A percentile compares a stretch with the other conserved stretches of the same genome.
phyloP scores from a whole-genome alignment of 768 basidiomycete genomes.

The Hydnum rufescens region DNA sequence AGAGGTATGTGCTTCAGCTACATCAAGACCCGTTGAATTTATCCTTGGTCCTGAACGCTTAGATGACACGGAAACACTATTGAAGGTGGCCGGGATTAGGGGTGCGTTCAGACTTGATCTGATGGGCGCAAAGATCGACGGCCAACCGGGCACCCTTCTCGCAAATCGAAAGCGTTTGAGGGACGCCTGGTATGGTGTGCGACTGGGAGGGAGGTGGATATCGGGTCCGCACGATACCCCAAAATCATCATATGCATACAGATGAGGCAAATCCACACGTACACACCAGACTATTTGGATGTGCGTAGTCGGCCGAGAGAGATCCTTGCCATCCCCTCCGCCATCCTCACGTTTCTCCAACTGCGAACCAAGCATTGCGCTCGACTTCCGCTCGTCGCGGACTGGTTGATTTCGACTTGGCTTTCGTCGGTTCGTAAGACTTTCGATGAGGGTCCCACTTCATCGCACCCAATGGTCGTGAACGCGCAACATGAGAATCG shows the following conservation, averaged over 20 bases:
- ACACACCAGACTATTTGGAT: not conserved
- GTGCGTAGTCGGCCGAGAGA: not conserved
- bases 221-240: not conserved
- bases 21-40: not conserved
- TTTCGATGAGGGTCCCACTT: not conserved
- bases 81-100: not conserved
- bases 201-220: not conserved
- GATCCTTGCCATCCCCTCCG: conserved; percentile 1
- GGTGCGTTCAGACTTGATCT: not conserved
- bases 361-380: not conserved
- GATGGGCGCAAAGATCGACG: not conserved
- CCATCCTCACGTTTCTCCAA: conserved; percentile 1
- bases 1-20: not conserved
- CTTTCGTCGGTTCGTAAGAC: not conserved
- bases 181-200: not conserved
- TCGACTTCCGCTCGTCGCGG: not conserved
- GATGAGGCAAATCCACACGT: not conserved
- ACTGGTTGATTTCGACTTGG: not conserved
- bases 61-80: not conserved
- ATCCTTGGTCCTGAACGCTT: not conserved
- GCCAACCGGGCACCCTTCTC: not conserved
- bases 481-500: not conserved
- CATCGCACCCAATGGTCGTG: not conserved
- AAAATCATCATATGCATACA: not conserved
- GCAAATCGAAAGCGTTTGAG: not conserved